Evolutionary conservation across 192 early-diverging fungal species (phyloP), one percentile per base, ranked within the genome.

Genomic region (Rhizophagus clarus): DNA sequence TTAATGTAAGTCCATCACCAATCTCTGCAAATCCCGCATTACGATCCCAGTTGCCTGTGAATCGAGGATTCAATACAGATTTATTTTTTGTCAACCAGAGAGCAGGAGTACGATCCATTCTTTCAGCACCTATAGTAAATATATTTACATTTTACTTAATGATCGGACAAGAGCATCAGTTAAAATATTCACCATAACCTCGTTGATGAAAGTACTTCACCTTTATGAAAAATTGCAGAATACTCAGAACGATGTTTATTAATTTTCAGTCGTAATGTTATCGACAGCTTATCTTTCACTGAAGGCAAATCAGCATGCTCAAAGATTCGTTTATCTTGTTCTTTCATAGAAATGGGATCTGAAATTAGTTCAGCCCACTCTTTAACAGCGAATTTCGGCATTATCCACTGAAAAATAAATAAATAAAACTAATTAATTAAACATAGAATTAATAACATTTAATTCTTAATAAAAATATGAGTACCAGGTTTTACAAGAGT

Each of bases 191-290:
- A 40, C 8, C 6, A 40, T 40, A 40, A 7, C 7, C 8, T 40
- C 34, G 5, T 34, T 34, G 34, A 34, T 40, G n/a, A 37, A 37
- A 7, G 0, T 7, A 37, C 34, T 12, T 22, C 1, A 76, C 74
- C 74, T 63, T 76, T 76, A 29, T 62, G 51, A 63, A 76, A 76
- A 76, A 76, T 76, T 61, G 60, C 40, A 60, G 26, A n/a, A n/a
- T n/a, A n/a, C 74, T 29, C 60, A 76, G 17, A 24, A n/a, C 37
- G 6, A 40, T 63, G 60, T 29, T 20, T 61, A 26, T 37, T 32
- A 62, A 76, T 28, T 62, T 32, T 76, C 9, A 76, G 14, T 32
- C 74, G 31, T 26, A 76, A 76, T 62, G 74, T 76, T 12, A 76
- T 7, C 40, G 74, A 76, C 0, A 76, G 1, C 1, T 60, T 28